Conservation (phyloP, 176 grass and related monocot species). For the Microstegium vimineum region DNA sequence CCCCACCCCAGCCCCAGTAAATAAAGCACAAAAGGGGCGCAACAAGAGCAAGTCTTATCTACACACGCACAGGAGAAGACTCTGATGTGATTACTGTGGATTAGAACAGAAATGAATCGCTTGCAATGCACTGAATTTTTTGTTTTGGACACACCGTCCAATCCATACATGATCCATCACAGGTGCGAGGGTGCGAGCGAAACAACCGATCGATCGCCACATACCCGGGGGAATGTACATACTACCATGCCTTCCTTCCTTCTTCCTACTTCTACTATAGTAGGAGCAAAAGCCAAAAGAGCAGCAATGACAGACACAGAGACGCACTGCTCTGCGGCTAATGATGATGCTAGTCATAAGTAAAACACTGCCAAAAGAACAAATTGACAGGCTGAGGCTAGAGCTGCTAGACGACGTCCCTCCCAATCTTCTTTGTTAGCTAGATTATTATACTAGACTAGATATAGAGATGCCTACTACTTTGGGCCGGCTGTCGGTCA, state of each 20-base stretch:
- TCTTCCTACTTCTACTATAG: neutral
- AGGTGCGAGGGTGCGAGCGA: neutral
- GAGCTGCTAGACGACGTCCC: neutral
- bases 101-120: neutral
- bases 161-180: neutral
- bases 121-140: neutral
- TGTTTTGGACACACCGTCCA: neutral
- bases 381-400: neutral
- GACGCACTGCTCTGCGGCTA: neutral
- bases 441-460: slow-evolving; percentile 14
- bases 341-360: neutral
- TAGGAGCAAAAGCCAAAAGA: slow-evolving; percentile 8
- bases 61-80: neutral
- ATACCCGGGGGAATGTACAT: neutral
- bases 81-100: neutral
- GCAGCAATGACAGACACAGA: neutral
- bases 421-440: slow-evolving; percentile 21
- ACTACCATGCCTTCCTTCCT: neutral
- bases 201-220: neutral
- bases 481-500: slow-evolving; percentile 11
- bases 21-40: too few relatives aligned
- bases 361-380: slow-evolving; percentile 28
- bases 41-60: neutral
- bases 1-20: neutral
- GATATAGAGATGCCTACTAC: slow-evolving; percentile 17